Evolutionary conservation across 495 filamentous ascomycete species (phyloP).

Genomic region (Cryomyces minteri): DNA sequence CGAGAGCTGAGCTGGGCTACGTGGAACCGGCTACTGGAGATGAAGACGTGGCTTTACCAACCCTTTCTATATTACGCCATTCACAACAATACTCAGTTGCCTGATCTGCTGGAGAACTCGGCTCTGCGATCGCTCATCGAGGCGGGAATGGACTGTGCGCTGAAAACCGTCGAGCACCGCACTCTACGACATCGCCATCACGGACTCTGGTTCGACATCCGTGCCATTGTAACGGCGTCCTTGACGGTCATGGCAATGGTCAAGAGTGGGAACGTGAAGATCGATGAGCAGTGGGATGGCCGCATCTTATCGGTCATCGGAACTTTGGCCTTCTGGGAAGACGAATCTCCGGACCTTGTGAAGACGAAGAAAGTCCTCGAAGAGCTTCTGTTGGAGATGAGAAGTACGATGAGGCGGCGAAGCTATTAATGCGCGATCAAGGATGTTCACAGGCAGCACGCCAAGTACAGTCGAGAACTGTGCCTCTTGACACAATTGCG

Average conservation of each 20-base stretch:
- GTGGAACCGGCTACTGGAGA: constrained; percentile 4
- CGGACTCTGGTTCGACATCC: constrained; percentile 5
- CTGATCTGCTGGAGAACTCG: neutral
- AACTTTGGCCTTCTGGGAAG: neutral
- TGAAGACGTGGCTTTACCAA: constrained; percentile 5
- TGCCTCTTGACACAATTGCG: too few relatives aligned
- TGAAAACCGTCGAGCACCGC: constrained; percentile 1
- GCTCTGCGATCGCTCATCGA: constrained; percentile 2
- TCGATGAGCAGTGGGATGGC: neutral
- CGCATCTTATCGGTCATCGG: neutral
- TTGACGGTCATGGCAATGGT: constrained; percentile 2
- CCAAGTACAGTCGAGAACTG: too few relatives aligned
- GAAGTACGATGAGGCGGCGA: neutral
- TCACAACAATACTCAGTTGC: neutral
- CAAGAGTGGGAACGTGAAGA: constrained; percentile 3
- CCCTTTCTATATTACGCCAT: constrained; percentile 6
- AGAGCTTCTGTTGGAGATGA: neutral
- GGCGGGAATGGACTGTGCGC: constrained; percentile 4
- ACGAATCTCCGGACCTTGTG: neutral
- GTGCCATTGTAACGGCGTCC: neutral
- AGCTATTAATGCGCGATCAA: neutral
- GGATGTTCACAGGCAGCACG: too few relatives aligned
- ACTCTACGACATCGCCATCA: constrained; percentile 7
- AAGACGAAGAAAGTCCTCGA: neutral
- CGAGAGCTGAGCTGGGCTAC: constrained; percentile 6